Base-by-base conservation (phyloP, 2,329 filamentous ascomycete genomes). In the Elsinoe ampelina region DNA sequence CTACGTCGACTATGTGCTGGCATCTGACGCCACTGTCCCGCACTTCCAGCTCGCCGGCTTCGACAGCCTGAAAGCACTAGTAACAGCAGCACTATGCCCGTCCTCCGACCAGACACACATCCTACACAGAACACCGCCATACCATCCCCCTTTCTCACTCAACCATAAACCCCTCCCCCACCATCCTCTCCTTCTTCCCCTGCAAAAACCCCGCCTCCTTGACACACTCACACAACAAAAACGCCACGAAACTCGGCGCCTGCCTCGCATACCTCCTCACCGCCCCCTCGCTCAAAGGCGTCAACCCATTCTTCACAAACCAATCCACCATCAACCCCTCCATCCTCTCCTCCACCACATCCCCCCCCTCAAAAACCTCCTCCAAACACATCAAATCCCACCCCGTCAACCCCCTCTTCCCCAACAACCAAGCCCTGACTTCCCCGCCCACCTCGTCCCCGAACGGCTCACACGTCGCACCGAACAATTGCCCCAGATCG, bases 281-380 rank as follows among this genome's bases (percentile, higher is more conserved):
- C 19, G 19, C 41, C 41, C 19, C 41, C 19, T 45, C 41, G 19
- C 26, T 45, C 19, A 45, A n/a, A 20, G 41, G 41, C 41, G 20
- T 12, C 41, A 45, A 45, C 20, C 10, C 12, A 11, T 12, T 22
- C 41, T 45, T 45, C 19, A 45, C 3, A 15, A 45, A 45, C 41
- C 41, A 45, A 45, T 45, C 41, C 10, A 45, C 41, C 41, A 45
- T 45, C 41, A 45, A 26, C 17, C 41, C 41, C 41, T 45, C 41
- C 41, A 45, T 45, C 3, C 26, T 12, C 41, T 45, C 41, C 19
- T 22, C 41, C 12, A 8, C 41, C 20, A 12, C 26, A 22, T 45
- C 41, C 6, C 41, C 41, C 11, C 26, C 41, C 20, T 45, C 41
- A 45, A 45, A 45, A 10, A 45, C 41, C 19, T 45, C 41, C 41